Evolutionary conservation across 179 eudicot species (phyloP).

Genomic region (Nepenthes alata): DNA sequence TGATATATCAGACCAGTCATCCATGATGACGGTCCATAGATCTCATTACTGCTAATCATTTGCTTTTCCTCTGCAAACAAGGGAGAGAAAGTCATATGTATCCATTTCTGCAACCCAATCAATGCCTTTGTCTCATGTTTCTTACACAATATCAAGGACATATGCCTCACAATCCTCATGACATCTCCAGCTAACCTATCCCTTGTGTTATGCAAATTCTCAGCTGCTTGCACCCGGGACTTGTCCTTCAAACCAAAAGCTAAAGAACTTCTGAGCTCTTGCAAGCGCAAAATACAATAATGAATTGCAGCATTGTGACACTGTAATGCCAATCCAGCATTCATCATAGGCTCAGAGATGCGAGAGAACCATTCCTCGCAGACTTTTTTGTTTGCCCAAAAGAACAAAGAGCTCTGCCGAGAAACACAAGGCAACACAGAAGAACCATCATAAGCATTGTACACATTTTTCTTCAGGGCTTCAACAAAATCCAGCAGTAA

Average conservation of each 20-base stretch:
- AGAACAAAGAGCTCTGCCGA: conserved; percentile 79
- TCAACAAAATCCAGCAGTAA: conserved; percentile 88
- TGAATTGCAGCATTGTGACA: conserved; percentile 85
- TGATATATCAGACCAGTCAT: conserved; percentile 83
- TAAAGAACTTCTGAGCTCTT: conserved; percentile 53
- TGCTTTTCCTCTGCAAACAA: conserved; percentile 56
- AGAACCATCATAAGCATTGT: conserved; percentile 96
- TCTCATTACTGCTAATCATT: conserved; percentile 16
- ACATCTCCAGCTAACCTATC: conserved; percentile 56
- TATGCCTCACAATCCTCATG: conserved; percentile 51
- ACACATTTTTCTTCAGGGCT: conserved; percentile 93
- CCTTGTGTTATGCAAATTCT: conserved; percentile 41
- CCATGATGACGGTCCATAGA: conserved; percentile 63
- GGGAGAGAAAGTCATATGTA: conserved; percentile 44
- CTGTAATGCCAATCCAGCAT: conserved; percentile 88
- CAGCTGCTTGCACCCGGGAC: conserved; percentile 46
- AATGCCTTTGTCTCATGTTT: conserved; percentile 72
- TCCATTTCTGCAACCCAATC: conserved; percentile 84
- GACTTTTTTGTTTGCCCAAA: conserved; percentile 92
- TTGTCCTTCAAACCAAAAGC: conserved; percentile 49
- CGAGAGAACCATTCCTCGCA: conserved; percentile 99
- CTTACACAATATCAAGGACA: conserved; percentile 79
- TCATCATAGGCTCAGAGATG: conserved; percentile 99
- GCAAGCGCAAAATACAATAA: conserved; percentile 67
- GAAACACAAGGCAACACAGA: conserved; percentile 58